Evolutionary conservation across 108 stramenopile species (phyloP).

Genomic region (Cyclotella baltica): DNA sequence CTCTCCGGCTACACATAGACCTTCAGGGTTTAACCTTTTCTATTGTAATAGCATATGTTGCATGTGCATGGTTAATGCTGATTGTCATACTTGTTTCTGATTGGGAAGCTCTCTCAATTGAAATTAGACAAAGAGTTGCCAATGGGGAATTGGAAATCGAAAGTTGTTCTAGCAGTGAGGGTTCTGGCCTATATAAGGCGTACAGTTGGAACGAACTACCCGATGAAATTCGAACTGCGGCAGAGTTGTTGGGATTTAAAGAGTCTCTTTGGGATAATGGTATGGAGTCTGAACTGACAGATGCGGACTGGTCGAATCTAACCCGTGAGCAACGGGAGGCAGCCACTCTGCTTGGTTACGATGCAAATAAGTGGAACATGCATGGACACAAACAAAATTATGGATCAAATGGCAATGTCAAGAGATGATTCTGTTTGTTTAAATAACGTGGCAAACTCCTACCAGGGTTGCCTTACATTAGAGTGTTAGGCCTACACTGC

Average conservation of each 20-base stretch:
- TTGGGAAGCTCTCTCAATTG: conserved; percentile 25
- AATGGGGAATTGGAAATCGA: conserved; percentile 18
- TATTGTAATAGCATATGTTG: conserved; percentile 28
- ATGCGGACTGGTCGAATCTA: conserved; percentile 53
- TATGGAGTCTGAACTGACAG: conserved; percentile 21
- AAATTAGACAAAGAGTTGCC: conserved; percentile 23
- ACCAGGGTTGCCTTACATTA: no score
- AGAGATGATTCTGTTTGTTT: no score
- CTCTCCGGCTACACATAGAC: conserved; percentile 15
- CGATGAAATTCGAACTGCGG: conserved; percentile 16
- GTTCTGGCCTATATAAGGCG: background rate
- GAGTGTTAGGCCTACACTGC: no score
- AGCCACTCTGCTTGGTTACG: conserved; percentile 51
- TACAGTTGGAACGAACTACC: conserved; percentile 29
- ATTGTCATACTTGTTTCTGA: conserved; percentile 21
- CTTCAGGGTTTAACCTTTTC: conserved; percentile 35
- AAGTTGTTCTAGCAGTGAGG: conserved; percentile 9
- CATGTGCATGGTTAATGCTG: conserved; percentile 16
- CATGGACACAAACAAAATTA: no score
- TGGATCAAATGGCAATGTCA: no score
- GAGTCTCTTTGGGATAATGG: conserved; percentile 48
- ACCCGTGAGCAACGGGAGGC: conserved; percentile 55
- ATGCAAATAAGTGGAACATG: conserved; percentile 51
- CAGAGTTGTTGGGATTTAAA: conserved; percentile 42
- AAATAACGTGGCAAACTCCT: no score